Percentiles rank a stretch among this genome's conserved stretches.
These are phyloP conservation scores for Tagetes erecta DNA, from an alignment of 129 eudicot species.

Conservation along the genomic window DNA sequence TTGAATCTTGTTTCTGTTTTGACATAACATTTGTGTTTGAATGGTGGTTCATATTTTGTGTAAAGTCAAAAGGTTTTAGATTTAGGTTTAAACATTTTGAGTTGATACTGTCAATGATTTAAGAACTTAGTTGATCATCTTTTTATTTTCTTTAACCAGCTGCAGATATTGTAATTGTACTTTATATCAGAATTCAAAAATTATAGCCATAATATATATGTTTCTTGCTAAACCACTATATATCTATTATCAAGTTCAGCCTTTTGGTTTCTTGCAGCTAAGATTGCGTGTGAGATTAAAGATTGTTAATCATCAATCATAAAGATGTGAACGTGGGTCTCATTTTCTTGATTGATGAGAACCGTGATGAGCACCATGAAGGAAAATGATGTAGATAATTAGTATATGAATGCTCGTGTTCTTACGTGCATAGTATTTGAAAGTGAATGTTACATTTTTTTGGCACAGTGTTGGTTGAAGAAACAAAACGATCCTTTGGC, in stretches of 20 bases:
- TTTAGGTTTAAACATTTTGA: not conserved
- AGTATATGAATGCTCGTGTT: not conserved
- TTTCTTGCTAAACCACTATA: not conserved
- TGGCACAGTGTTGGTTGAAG: conserved; percentile 86
- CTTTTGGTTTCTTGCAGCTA: conserved; percentile 1
- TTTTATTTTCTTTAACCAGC: not conserved
- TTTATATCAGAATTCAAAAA: not conserved
- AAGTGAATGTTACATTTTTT: conserved; percentile 13
- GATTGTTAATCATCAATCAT: not conserved
- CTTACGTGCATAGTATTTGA: not conserved
- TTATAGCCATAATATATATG: not conserved
- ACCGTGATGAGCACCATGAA: not conserved
- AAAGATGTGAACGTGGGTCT: not conserved
- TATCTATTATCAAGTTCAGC: not conserved
- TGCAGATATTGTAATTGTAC: not conserved
- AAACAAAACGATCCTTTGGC: conserved; percentile 79
- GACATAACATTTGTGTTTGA: not conserved
- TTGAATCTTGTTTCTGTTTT: conserved; percentile 10
- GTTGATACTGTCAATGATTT: not conserved
- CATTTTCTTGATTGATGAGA: not conserved
- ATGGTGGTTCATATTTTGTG: not conserved
- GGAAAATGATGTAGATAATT: not conserved
- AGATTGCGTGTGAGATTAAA: not conserved
- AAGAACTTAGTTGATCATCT: conserved; percentile 3
- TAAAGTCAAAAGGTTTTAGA: not conserved